phyloP scores from a whole-genome alignment of 139 green algal genomes.

The Coccomyxa sp. region DNA sequence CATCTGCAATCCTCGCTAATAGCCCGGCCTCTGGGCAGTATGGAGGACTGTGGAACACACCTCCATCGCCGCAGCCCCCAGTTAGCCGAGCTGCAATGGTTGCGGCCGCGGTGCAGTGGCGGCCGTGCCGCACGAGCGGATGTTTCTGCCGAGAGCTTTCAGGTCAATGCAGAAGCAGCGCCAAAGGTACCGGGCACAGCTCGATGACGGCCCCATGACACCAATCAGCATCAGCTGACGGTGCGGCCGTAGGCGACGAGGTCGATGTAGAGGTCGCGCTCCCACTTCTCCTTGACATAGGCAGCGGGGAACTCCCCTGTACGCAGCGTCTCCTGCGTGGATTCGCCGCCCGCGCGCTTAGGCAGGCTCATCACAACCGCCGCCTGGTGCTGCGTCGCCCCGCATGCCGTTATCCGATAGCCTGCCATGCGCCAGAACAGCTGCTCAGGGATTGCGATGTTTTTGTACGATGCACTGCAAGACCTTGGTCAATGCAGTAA shows the following conservation, averaged over 20 bases:
- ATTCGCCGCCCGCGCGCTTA: constrained; percentile 39
- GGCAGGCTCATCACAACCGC: constrained; percentile 74
- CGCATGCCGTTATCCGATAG: constrained; percentile 71
- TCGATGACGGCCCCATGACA: no score
- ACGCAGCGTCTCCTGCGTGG: constrained; percentile 84
- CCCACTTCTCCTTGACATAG: constrained; percentile 94
- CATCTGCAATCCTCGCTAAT: no score
- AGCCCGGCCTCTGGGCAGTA: no score
- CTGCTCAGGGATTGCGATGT: neutral
- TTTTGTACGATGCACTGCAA: no score
- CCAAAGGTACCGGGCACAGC: no score
- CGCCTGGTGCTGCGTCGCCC: constrained; percentile 63
- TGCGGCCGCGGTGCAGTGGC: no score
- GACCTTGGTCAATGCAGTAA: neutral
- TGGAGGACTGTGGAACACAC: no score
- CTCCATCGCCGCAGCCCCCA: no score
- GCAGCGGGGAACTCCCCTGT: constrained; percentile 69
- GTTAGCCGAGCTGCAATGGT: no score
- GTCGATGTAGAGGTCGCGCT: constrained; percentile 98
- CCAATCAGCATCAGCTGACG: constrained; percentile 39
- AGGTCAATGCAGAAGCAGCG: no score
- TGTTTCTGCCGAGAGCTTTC: no score
- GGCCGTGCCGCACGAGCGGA: no score
- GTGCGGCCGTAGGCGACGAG: constrained; percentile 93
- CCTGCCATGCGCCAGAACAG: constrained; percentile 23